A percentile compares a stretch with the other conserved stretches of the same genome.
These are phyloP conservation scores for Podosphaera xanthii DNA, from an alignment of 2,329 filamentous ascomycete genomes.

Conservation along the genomic window DNA sequence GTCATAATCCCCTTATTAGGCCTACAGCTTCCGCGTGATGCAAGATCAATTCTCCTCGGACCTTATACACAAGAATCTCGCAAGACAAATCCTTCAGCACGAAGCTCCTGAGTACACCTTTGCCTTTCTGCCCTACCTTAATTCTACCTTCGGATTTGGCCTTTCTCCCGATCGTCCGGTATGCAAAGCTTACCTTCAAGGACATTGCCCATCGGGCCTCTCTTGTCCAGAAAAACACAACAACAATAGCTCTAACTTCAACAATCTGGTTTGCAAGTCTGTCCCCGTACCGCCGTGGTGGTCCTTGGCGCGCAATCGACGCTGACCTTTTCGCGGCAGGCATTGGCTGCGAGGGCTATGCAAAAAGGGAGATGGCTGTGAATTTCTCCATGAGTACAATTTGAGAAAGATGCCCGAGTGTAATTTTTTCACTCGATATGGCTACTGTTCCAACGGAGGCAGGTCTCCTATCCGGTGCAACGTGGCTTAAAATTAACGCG, in stretches of 20 bases:
- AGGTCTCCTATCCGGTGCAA: slow-evolving; percentile 3
- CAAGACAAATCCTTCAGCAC: slow-evolving; percentile 30
- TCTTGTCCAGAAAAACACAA: slow-evolving; percentile 57
- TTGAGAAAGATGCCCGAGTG: slow-evolving; percentile 96
- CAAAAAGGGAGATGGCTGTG: slow-evolving; percentile 92
- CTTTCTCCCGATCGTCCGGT: slow-evolving; percentile 56
- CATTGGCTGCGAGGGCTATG: slow-evolving; percentile 94
- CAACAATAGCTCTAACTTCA: slow-evolving; percentile 2
- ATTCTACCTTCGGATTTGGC: slow-evolving; percentile 62
- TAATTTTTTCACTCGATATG: slow-evolving; percentile 83
- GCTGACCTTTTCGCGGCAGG: neutral
- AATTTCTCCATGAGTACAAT: slow-evolving; percentile 98
- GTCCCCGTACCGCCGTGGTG: neutral
- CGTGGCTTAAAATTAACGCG: slow-evolving; percentile 3
- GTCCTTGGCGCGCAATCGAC: no score
- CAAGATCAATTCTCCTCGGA: slow-evolving; percentile 9
- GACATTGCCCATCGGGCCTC: slow-evolving; percentile 68
- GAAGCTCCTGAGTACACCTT: slow-evolving; percentile 40
- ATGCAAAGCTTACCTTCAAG: slow-evolving; percentile 69
- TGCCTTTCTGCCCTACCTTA: slow-evolving; percentile 68
- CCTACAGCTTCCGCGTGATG: neutral
- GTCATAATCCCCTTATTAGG: neutral
- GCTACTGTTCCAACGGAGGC: slow-evolving; percentile 74
- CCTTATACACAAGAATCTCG: slow-evolving; percentile 12
- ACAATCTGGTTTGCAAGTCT: slow-evolving; percentile 72